Evolutionary conservation across 257 asterid genomes (phyloP), one percentile per base, ranked within the genome.

Genomic region (Haberlea rhodopensis): DNA sequence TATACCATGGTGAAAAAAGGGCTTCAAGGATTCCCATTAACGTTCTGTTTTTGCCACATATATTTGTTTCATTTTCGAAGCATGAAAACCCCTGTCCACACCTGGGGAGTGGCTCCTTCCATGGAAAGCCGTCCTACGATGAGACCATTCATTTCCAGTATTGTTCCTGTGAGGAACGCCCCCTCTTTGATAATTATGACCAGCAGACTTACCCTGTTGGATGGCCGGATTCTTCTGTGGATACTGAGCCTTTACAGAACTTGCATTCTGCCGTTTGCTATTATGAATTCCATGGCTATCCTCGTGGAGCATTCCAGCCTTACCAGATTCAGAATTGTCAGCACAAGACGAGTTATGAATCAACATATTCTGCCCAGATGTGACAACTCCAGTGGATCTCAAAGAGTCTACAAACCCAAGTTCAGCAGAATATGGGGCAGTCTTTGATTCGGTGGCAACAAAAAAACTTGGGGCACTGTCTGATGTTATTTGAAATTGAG

Each of bases 31-130:
- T 78, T 76, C 40, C 77, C 88, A 51, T 67, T 75, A 15, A 78
- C 32, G 63, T 83, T 69, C 70, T 90, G 97, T 76, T 89, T 43
- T 92, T 28, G 94, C 95, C 54, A 92, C 99, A 51, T 92, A 89
- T 68, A 92, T 82, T 75, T 89, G 99, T 71, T 87, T 89, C 77
- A 89, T 70, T 84, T 84, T 92, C 7, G 84, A 46, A 54, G 85
- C 48, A 19, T 85, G 77, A 57, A 78, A 82, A 15, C 83, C 88
- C 79, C 73, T 87, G 8, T 85, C 91, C 40, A 63, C 76, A 48
- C 86, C 80, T 27, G 68, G 59, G 22, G 88, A 73, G 51, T 85
- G 95, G 71, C 74, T 82, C 82, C 96, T 79, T 63, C 95, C 94
- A 57, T 84, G 94, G 80, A 78, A 84, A 48, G 85, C 87, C 80